Percentiles rank a stretch among this genome's conserved stretches.
Evolutionary conservation across 352 stramenopile genomes (phyloP).

Genomic region (Phytophthora pluvialis): DNA sequence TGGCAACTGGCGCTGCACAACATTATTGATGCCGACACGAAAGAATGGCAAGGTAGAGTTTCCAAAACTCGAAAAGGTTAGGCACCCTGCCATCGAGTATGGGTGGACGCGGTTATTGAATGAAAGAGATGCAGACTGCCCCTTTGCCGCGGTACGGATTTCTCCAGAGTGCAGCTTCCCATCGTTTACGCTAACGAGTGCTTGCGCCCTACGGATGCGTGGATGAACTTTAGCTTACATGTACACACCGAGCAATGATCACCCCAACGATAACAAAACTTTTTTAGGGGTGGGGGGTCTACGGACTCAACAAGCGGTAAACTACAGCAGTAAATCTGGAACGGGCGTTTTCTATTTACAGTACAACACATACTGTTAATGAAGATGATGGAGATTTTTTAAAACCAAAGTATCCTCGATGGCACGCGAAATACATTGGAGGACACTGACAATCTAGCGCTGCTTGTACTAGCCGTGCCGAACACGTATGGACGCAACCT

Average conservation of each 20-base stretch:
- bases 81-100: conserved; percentile 8
- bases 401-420: too few species aligned
- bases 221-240: background rate
- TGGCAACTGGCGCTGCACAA: conserved; percentile 7
- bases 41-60: too few species aligned
- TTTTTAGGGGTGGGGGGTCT: too few species aligned
- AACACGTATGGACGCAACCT: background rate
- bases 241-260: too few species aligned
- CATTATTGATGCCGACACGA: too few species aligned
- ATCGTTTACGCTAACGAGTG: background rate
- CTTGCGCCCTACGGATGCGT: background rate
- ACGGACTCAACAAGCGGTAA: too few species aligned
- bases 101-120: conserved; percentile 1
- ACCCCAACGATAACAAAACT: too few species aligned
- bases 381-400: too few species aligned
- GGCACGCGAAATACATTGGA: background rate
- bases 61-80: background rate
- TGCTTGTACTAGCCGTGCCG: background rate
- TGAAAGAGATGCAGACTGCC: too few species aligned
- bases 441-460: background rate
- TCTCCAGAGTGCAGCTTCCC: too few species aligned
- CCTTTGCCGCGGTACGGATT: too few species aligned
- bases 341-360: conserved; percentile 27
- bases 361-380: background rate
- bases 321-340: too few species aligned